phyloP scores from a whole-genome alignment of 1,284 basidiomycete species.

The Nidula niveotomentosa region DNA sequence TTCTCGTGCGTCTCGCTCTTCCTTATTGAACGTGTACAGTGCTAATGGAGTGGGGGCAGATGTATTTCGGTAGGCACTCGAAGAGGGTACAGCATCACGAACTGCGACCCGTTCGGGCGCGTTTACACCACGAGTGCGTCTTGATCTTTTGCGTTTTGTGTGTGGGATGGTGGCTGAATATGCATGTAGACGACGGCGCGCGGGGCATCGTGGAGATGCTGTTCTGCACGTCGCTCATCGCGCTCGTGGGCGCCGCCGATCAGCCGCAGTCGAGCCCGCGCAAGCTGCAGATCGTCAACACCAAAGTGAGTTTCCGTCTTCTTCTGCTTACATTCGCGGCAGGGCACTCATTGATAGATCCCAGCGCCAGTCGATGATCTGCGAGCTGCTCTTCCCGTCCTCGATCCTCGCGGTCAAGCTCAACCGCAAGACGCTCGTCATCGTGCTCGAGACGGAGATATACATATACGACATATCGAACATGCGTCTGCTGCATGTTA shows the following conservation, averaged over 20 bases:
- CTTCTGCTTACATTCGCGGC: not conserved
- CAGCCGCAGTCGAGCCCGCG: slow-evolving; percentile 85
- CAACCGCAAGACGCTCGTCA: slow-evolving; percentile 94
- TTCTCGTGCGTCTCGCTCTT: slow-evolving; percentile 60
- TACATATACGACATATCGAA: slow-evolving; percentile 99
- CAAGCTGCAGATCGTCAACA: slow-evolving; percentile 97
- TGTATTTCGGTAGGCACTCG: slow-evolving; percentile 95
- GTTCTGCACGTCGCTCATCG: slow-evolving; percentile 97
- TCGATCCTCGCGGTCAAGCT: slow-evolving; percentile 96
- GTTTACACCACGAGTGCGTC: slow-evolving; percentile 92
- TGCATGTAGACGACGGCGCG: slow-evolving; percentile 77
- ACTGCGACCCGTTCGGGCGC: slow-evolving; percentile 96
- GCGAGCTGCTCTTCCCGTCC: slow-evolving; percentile 96
- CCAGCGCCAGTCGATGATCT: slow-evolving; percentile 97
- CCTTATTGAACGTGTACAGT: not conserved
- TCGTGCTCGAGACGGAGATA: slow-evolving; percentile 94
- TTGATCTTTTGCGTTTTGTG: not conserved
- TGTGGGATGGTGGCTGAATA: not conserved
- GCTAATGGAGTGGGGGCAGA: slow-evolving; percentile 32
- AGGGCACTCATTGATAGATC: slow-evolving; percentile 11
- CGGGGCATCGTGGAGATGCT: slow-evolving; percentile 98
- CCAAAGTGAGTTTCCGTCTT: slow-evolving; percentile 63
- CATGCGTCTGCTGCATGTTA: slow-evolving; percentile 96
- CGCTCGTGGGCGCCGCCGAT: slow-evolving; percentile 93
- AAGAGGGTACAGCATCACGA: slow-evolving; percentile 96